These are phyloP conservation scores for Populus nigra DNA, from an alignment of 345 rosid genomes.

Conservation along the genomic window DNA sequence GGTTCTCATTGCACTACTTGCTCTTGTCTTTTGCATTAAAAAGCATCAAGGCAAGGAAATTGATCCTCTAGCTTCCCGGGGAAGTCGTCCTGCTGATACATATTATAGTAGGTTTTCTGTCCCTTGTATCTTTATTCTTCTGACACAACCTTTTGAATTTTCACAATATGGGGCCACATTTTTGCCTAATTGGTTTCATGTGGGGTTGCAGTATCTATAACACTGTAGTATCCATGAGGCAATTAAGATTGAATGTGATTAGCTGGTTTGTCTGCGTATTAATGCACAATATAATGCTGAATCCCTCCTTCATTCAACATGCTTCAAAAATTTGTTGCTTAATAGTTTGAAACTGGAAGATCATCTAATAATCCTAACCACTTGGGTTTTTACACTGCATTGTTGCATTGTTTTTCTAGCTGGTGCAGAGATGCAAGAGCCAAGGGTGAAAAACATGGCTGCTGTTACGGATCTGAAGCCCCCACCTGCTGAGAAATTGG, in stretches of 20 bases:
- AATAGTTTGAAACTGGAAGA: slow-evolving; percentile 11
- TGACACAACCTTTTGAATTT: neutral
- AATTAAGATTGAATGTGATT: neutral
- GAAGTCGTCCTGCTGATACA: slow-evolving; percentile 46
- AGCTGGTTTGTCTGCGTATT: neutral
- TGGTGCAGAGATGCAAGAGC: slow-evolving; percentile 56
- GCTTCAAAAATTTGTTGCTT: neutral
- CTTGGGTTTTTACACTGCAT: slow-evolving; percentile 6
- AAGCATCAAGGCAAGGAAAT: slow-evolving; percentile 45
- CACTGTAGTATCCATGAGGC: neutral
- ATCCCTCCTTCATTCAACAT: neutral
- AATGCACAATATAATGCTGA: neutral
- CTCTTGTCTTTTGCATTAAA: slow-evolving; percentile 45
- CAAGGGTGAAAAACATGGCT: slow-evolving; percentile 57
- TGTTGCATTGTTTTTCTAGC: slow-evolving; percentile 27
- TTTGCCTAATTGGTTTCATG: neutral
- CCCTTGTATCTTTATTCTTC: neutral
- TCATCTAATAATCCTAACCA: neutral
- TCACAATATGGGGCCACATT: neutral
- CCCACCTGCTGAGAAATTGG: slow-evolving; percentile 66
- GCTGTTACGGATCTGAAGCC: slow-evolving; percentile 70
- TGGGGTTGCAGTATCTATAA: neutral
- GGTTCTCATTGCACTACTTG: slow-evolving; percentile 47
- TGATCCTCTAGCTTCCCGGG: slow-evolving; percentile 44
- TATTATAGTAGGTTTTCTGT: slow-evolving; percentile 36